phyloP scores from a whole-genome alignment of 2,329 filamentous ascomycete genomes.

The Bipolaris zeicola region DNA sequence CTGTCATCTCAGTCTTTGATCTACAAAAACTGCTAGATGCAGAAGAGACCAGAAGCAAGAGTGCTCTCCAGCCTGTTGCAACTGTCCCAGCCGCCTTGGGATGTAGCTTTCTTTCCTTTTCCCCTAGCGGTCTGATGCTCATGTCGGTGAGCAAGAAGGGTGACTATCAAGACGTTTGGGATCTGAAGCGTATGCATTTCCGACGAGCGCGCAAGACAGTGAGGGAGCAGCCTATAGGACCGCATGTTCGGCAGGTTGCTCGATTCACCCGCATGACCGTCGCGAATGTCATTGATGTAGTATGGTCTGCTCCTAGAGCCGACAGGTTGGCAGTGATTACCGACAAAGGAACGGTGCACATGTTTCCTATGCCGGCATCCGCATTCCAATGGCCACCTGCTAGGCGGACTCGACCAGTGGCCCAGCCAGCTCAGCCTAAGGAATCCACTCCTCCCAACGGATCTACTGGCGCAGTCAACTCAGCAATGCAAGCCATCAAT shows the following conservation, averaged over 20 bases:
- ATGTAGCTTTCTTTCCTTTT: conserved; percentile 81
- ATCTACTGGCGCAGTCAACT: conserved; percentile 41
- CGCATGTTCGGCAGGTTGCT: conserved; percentile 77
- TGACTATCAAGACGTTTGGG: conserved; percentile 84
- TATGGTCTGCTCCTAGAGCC: conserved; percentile 81
- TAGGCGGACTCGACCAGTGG: conserved; percentile 47
- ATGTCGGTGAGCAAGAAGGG: conserved; percentile 83
- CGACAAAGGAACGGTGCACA: conserved; percentile 91
- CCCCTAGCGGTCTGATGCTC: conserved; percentile 72
- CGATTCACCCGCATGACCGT: conserved; percentile 91
- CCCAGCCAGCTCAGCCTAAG: conserved; percentile 29
- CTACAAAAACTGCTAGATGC: conserved; percentile 62
- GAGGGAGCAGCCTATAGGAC: conserved; percentile 43
- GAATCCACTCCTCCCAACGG: conserved; percentile 44
- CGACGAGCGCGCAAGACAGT: conserved; percentile 46
- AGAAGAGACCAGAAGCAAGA: conserved; percentile 57
- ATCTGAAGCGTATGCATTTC: conserved; percentile 66
- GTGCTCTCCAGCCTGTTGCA: conserved; percentile 63
- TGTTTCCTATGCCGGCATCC: conserved; percentile 82
- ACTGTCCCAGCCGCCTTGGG: conserved; percentile 75
- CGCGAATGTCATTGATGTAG: conserved; percentile 86
- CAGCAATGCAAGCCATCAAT: conserved; percentile 53
- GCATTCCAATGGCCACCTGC: conserved; percentile 88
- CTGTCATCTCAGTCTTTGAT: conserved; percentile 77
- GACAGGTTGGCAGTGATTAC: conserved; percentile 89